These are phyloP conservation scores for Aspergillus ruber DNA, from an alignment of 2,329 filamentous ascomycete species.

Conservation along the genomic window DNA sequence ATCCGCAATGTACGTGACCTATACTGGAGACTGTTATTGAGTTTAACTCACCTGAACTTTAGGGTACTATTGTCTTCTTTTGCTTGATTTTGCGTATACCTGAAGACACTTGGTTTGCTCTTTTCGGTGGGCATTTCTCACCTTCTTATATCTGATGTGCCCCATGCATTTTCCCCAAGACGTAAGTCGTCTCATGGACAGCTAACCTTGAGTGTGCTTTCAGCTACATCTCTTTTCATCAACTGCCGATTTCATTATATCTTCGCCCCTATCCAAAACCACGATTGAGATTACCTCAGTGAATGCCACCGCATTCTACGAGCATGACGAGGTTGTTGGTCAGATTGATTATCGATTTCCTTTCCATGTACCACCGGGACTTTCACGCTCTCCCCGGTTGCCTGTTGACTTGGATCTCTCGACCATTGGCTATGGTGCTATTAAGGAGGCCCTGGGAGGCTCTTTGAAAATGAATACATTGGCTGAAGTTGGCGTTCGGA, in stretches of 20 bases:
- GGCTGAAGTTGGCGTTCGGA: slow-evolving; percentile 66
- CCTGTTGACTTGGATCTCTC: slow-evolving; percentile 75
- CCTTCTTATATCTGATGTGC: slow-evolving; percentile 2
- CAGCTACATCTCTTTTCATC: slow-evolving; percentile 74
- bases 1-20: slow-evolving; percentile 58
- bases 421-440: slow-evolving; percentile 73
- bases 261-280: slow-evolving; percentile 68
- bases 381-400: slow-evolving; percentile 65
- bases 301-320: slow-evolving; percentile 80
- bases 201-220: slow-evolving; percentile 9
- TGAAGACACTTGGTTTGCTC: slow-evolving; percentile 5
- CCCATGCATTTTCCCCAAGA: not conserved
- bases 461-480: slow-evolving; percentile 69
- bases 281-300: slow-evolving; percentile 71
- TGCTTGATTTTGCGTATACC: not conserved
- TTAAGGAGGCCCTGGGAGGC: slow-evolving; percentile 74
- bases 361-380: slow-evolving; percentile 70
- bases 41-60: not conserved
- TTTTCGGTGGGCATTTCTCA: slow-evolving; percentile 4
- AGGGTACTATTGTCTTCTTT: not conserved
- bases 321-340: slow-evolving; percentile 70
- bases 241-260: slow-evolving; percentile 74
- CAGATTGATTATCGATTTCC: slow-evolving; percentile 67
- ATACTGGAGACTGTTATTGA: slow-evolving; percentile 14
- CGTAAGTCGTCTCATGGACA: not conserved